phyloP scores from a whole-genome alignment of 1,284 basidiomycete species.

The Papiliotrema fonsecae region DNA sequence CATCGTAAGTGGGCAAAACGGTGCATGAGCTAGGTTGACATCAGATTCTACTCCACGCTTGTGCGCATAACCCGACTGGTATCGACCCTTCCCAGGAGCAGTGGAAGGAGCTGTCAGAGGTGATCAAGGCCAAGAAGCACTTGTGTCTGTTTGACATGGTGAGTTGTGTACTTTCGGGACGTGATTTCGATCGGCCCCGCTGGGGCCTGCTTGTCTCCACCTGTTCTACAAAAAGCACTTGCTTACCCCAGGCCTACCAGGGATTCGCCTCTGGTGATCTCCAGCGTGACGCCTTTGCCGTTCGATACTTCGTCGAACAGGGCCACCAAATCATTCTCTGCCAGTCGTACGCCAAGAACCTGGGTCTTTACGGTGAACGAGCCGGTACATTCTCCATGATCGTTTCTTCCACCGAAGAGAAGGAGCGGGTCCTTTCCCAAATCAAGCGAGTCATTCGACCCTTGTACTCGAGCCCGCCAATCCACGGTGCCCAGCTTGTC shows the following conservation, averaged over 20 bases:
- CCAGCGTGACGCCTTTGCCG: conserved; percentile 83
- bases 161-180: conserved; percentile 38
- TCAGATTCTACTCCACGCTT: background rate
- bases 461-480: conserved; percentile 93
- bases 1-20: conserved; percentile 53
- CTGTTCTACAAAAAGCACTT: too few species aligned
- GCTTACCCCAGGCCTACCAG: conserved; percentile 96
- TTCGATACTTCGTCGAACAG: conserved; percentile 87
- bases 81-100: conserved; percentile 91
- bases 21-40: conserved; percentile 42
- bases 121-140: conserved; percentile 63
- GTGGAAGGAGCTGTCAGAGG: conserved; percentile 86
- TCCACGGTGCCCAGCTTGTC: conserved; percentile 78
- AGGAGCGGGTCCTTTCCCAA: conserved; percentile 84
- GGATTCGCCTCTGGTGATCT: conserved; percentile 90
- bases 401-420: conserved; percentile 69
- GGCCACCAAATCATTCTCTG: conserved; percentile 80
- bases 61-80: conserved; percentile 90
- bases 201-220: too few species aligned
- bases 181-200: conserved; percentile 41
- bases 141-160: conserved; percentile 60
- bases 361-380: conserved; percentile 96
- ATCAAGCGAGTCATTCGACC: conserved; percentile 95
- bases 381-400: conserved; percentile 88
- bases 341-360: conserved; percentile 99